Percentiles rank a stretch among this genome's conserved stretches.
phyloP scores from a whole-genome alignment of 768 basidiomycete genomes.

The Kwoniella dendrophila region DNA sequence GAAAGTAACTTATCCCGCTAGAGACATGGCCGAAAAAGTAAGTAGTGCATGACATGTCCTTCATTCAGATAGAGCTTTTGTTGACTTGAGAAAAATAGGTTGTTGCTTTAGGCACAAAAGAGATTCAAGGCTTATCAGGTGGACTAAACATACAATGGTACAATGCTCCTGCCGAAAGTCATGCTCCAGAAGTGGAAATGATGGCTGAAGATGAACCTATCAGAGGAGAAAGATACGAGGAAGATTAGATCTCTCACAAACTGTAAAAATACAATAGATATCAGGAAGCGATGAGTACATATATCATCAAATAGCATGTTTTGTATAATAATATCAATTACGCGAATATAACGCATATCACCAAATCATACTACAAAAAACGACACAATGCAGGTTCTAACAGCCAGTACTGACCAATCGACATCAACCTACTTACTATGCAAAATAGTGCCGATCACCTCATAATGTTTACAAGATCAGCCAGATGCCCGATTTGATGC shows the following conservation, averaged over 20 bases:
- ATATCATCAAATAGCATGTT: not conserved
- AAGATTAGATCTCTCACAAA: conserved; percentile 27
- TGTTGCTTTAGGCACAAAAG: conserved; percentile 42
- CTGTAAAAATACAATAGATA: not conserved
- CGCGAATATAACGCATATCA: no score
- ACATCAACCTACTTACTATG: no score
- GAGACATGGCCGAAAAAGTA: conserved; percentile 52
- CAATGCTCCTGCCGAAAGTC: conserved; percentile 7
- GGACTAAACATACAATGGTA: conserved; percentile 37
- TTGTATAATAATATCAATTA: no score
- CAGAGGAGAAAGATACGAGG: conserved; percentile 38
- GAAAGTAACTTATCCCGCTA: conserved; percentile 41
- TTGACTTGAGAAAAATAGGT: conserved; percentile 24
- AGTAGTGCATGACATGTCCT: conserved; percentile 1
- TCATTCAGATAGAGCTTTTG: not conserved
- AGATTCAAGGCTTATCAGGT: conserved; percentile 22
- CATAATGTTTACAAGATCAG: no score
- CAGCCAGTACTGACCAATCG: no score
- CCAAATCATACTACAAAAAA: no score
- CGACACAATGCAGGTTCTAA: no score
- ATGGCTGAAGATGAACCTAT: conserved; percentile 26
- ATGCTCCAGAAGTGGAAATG: conserved; percentile 41
- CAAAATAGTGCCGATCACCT: no score
- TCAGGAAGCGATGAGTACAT: not conserved
- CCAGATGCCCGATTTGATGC: no score